These are phyloP conservation scores for Cystofilobasidium macerans DNA, from an alignment of 768 basidiomycete genomes.

Conservation along the genomic window DNA sequence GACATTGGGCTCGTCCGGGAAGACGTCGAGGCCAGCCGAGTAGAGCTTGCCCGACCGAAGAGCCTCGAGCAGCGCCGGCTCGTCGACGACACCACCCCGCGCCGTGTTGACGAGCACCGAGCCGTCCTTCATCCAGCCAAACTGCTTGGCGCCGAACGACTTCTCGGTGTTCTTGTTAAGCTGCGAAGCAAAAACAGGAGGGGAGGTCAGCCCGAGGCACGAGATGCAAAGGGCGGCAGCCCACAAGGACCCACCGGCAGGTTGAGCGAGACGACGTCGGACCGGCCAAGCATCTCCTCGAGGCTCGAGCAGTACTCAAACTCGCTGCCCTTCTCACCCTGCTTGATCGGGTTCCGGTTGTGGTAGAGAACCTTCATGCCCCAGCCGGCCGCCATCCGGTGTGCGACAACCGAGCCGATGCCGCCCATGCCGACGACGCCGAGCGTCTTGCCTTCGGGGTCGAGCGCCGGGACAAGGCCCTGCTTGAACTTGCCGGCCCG, in stretches of 20 bases:
- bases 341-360: slow-evolving; percentile 42
- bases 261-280: slow-evolving; percentile 78
- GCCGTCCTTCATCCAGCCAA: slow-evolving; percentile 25
- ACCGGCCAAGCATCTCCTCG: slow-evolving; percentile 52
- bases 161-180: slow-evolving; percentile 27
- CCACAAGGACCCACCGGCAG: slow-evolving; percentile 45
- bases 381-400: slow-evolving; percentile 49
- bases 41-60: slow-evolving; percentile 23
- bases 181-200: background rate
- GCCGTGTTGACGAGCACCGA: slow-evolving; percentile 26
- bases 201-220: background rate
- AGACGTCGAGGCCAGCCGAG: slow-evolving; percentile 26
- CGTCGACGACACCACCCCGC: slow-evolving; percentile 26
- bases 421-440: slow-evolving; percentile 42
- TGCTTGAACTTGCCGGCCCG: slow-evolving; percentile 33
- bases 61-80: slow-evolving; percentile 23
- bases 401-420: slow-evolving; percentile 43
- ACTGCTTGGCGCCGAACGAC: slow-evolving; percentile 26
- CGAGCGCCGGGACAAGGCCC: slow-evolving; percentile 31
- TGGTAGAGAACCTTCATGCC: slow-evolving; percentile 80
- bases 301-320: slow-evolving; percentile 62
- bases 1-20: slow-evolving; percentile 24
- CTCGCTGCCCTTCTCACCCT: slow-evolving; percentile 36
- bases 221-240: too few species aligned
- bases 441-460: slow-evolving; percentile 37